Evolutionary conservation across 2,329 filamentous ascomycete genomes (phyloP).

Genomic region (Penicillium crustosum): DNA sequence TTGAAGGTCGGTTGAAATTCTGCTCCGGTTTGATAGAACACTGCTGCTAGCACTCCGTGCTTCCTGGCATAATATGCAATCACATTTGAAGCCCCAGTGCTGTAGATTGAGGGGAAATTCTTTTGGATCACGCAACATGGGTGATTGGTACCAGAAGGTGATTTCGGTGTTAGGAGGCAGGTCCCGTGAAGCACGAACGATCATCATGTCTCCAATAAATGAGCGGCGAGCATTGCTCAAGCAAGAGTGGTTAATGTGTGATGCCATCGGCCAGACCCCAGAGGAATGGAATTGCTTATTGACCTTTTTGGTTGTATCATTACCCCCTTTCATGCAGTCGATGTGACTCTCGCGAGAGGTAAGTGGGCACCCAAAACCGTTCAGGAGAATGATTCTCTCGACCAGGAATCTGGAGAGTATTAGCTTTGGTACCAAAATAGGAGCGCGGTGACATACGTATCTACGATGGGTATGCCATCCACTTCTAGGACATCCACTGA

Average conservation of each 20-base stretch:
- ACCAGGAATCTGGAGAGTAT: conserved; percentile 46
- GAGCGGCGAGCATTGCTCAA: conserved; percentile 47
- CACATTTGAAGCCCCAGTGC: conserved; percentile 30
- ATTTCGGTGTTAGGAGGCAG: conserved; percentile 50
- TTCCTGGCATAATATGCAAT: conserved; percentile 27
- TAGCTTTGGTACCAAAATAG: neutral
- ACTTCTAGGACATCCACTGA: conserved; percentile 23
- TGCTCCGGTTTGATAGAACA: conserved; percentile 15
- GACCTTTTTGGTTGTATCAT: neutral
- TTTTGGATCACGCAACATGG: conserved; percentile 8
- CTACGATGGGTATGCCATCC: conserved; percentile 47
- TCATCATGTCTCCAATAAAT: conserved; percentile 57
- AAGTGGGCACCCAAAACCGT: conserved; percentile 45
- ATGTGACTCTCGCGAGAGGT: conserved; percentile 26
- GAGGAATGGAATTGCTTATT: conserved; percentile 23
- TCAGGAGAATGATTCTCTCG: conserved; percentile 44
- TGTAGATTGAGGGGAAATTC: conserved; percentile 1
- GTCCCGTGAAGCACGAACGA: conserved; percentile 50
- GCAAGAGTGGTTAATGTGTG: conserved; percentile 57
- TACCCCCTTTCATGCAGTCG: neutral
- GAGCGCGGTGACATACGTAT: conserved; percentile 43
- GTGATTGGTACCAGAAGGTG: conserved; percentile 40
- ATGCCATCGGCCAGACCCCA: conserved; percentile 52
- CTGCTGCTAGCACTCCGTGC: neutral
- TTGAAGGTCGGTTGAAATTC: conserved; percentile 3